Conservation (phyloP, 2,329 filamentous ascomycete genomes). For the Stemphylium beticola region DNA sequence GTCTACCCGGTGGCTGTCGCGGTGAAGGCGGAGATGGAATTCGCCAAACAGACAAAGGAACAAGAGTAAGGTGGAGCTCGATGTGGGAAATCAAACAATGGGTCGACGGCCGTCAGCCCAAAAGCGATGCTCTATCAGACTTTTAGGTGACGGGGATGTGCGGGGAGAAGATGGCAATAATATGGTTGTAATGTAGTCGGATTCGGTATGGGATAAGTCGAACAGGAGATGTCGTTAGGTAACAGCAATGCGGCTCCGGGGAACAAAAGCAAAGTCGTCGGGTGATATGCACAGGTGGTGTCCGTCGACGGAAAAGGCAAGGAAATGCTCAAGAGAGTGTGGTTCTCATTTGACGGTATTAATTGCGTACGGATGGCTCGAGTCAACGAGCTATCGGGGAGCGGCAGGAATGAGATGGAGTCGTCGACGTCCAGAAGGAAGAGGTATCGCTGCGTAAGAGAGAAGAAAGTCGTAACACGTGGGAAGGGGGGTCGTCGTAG, state of each 20-base stretch:
- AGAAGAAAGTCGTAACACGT: constrained; percentile 49
- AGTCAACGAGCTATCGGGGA: constrained; percentile 47
- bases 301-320: constrained; percentile 50
- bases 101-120: constrained; percentile 41
- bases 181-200: constrained; percentile 38
- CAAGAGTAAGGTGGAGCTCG: constrained; percentile 28
- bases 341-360: constrained; percentile 53
- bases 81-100: constrained; percentile 45
- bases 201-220: constrained; percentile 21
- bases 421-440: constrained; percentile 41
- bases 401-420: constrained; percentile 25
- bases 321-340: constrained; percentile 53
- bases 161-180: constrained; percentile 43
- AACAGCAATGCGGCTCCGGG: constrained; percentile 36
- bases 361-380: constrained; percentile 49
- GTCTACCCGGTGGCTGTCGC: constrained; percentile 42
- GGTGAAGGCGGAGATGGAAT: constrained; percentile 21
- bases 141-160: constrained; percentile 43
- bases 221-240: constrained; percentile 39
- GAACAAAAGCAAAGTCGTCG: constrained; percentile 43
- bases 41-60: constrained; percentile 29
- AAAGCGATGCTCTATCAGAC: constrained; percentile 48
- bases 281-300: constrained; percentile 48
- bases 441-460: constrained; percentile 47
- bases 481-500: constrained; percentile 38